Evolutionary conservation across 257 asterid genomes (phyloP), one percentile per base, ranked within the genome.

Genomic region (Avicennia marina): DNA sequence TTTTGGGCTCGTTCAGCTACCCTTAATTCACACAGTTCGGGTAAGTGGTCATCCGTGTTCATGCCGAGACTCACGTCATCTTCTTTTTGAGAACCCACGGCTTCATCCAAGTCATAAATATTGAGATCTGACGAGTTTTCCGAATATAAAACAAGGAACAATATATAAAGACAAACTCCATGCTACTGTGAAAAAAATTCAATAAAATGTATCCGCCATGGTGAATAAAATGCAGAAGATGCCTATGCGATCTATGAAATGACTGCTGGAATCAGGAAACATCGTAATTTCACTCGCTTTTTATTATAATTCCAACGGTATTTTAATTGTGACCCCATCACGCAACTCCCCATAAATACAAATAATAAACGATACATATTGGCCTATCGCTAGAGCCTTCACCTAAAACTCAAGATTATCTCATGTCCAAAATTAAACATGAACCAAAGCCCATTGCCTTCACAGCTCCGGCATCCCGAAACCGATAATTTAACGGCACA

Each of bases 11-110:
- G 41, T 3, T 7, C 13, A 7, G 10, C 12, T 36, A 4, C 13
- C 13, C 41, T 36, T 7, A 11, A 5, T 11, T 36, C 41, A 36
- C 3, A 12, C 41, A 36, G 13, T 11, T 36, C 41, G 13, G 41
- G 13, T 11, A 36, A 36, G 41, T 4, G 13, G 13, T 36, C 13
- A 2, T 33, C 65, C 27, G 27, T 60, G 21, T 59, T 71, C 20
- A 65, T 56, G 36, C 45, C 41, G 25, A 59, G 58, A n/a, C n/a
- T n/a, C n/a, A n/a, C n/a, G 36, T 48, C 75, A 45, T 19, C 70
- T 43, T 51, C 69, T 50, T 68, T 69, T 47, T 73, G 80, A 67
- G 58, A 63, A 64, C 62, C 42, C 49, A 19, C 10, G 42, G 66
- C 64, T 53, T 60, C 83, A 15, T 60, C 41, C 8, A 56, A 48